phyloP scores from a whole-genome alignment of 305 asterid species.

The Striga hermonthica region DNA sequence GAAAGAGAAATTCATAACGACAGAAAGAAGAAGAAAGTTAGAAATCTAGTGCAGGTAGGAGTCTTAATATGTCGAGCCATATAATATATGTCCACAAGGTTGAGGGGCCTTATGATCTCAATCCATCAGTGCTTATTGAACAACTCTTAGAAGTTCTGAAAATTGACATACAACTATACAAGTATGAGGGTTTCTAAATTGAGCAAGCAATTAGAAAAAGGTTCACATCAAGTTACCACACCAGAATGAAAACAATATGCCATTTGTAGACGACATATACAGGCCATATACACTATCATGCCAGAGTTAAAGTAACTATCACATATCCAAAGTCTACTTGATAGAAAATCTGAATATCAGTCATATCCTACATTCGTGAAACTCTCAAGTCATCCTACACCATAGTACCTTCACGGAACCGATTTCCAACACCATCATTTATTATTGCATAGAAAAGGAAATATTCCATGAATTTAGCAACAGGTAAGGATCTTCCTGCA shows the following conservation, averaged over 20 bases:
- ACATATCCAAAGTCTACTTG: not conserved
- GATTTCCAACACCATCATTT: constrained; percentile 7
- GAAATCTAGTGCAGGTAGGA: not conserved
- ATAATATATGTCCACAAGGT: not conserved
- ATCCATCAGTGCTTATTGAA: not conserved
- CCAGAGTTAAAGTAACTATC: not conserved
- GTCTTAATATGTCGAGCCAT: not conserved
- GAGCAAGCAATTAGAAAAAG: constrained; percentile 12
- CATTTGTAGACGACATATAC: not conserved
- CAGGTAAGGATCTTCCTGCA: not conserved
- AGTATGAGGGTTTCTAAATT: not conserved
- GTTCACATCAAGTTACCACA: not conserved
- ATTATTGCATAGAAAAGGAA: constrained; percentile 1
- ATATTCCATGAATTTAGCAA: not conserved
- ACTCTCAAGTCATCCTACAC: constrained; percentile 14
- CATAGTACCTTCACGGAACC: not conserved
- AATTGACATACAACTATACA: not conserved
- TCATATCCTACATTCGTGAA: not conserved
- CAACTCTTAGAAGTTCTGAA: constrained; percentile 1
- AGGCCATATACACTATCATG: not conserved
- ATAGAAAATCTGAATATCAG: constrained; percentile 6
- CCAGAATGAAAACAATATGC: too few species aligned
- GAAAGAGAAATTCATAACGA: not conserved
- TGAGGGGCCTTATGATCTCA: not conserved
- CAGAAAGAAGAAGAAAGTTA: not conserved